phyloP scores from a whole-genome alignment of 179 eudicot genomes.

The Spinacia oleracea region DNA sequence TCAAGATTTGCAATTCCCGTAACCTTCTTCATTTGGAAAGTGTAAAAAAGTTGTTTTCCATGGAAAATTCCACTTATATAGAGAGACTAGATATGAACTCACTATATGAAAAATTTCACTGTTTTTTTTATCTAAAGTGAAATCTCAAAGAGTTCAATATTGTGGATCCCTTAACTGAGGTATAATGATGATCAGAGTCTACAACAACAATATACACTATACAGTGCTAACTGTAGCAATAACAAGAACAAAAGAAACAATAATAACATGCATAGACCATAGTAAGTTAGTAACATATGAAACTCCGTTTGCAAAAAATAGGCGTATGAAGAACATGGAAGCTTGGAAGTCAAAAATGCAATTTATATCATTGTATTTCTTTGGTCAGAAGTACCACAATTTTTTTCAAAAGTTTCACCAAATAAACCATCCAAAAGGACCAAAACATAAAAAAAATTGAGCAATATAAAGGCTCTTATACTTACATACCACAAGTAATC shows the following conservation, averaged over 20 bases:
- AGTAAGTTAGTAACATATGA: background rate
- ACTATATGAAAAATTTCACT: too few species aligned
- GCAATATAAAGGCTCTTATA: background rate
- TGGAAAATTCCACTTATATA: too few species aligned
- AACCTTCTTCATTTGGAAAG: too few species aligned
- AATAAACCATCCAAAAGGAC: background rate
- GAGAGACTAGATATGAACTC: too few species aligned
- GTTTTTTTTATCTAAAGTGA: too few species aligned
- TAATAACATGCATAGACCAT: background rate
- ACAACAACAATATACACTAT: background rate
- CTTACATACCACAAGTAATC: constrained; percentile 50
- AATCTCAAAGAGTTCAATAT: too few species aligned
- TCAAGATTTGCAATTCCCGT: background rate
- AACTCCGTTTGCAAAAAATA: background rate
- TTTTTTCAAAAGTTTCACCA: background rate
- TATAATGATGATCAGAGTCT: too few species aligned
- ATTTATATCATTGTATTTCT: constrained; percentile 2
- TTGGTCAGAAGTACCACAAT: background rate
- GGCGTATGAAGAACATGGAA: background rate
- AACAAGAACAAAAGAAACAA: background rate
- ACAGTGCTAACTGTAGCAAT: background rate
- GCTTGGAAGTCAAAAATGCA: background rate
- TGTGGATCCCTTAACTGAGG: too few species aligned
- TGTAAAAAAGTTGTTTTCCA: too few species aligned
- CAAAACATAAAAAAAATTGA: background rate